Conservation (phyloP, 768 basidiomycete species). For the Suillus decipiens region DNA sequence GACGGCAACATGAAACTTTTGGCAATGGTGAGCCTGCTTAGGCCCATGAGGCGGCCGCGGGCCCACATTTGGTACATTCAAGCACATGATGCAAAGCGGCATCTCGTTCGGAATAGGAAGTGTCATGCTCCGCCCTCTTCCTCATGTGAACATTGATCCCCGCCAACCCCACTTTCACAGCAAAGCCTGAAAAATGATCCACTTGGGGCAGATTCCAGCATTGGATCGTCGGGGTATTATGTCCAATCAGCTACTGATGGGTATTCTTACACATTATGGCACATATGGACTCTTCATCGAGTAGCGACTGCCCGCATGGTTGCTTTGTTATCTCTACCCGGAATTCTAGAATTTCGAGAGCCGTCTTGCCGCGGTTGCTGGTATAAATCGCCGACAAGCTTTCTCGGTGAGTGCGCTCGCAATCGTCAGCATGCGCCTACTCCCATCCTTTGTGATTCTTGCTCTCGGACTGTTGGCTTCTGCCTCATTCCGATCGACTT, state of each 20-base stretch:
- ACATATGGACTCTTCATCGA: not conserved
- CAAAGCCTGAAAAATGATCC: not conserved
- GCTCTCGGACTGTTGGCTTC: slow-evolving; percentile 4
- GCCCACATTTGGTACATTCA: not conserved
- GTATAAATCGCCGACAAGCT: not conserved
- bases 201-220: not conserved
- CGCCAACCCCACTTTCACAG: not conserved
- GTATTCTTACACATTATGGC: not conserved
- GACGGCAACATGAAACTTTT: not conserved
- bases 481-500: slow-evolving; percentile 35
- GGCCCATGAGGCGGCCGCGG: slow-evolving; percentile 2
- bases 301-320: slow-evolving; percentile 4
- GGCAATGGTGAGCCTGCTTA: not conserved
- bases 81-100: not conserved
- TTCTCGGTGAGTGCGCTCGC: not conserved
- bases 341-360: not conserved
- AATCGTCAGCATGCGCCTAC: slow-evolving; percentile 1
- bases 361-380: no score
- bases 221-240: not conserved
- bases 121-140: not conserved
- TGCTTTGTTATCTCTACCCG: slow-evolving; percentile 1
- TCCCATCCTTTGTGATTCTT: slow-evolving; percentile 4
- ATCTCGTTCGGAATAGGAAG: not conserved
- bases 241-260: not conserved
- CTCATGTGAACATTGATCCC: not conserved